phyloP scores from a whole-genome alignment of 306 rosid genomes.

The Datisca glomerata region DNA sequence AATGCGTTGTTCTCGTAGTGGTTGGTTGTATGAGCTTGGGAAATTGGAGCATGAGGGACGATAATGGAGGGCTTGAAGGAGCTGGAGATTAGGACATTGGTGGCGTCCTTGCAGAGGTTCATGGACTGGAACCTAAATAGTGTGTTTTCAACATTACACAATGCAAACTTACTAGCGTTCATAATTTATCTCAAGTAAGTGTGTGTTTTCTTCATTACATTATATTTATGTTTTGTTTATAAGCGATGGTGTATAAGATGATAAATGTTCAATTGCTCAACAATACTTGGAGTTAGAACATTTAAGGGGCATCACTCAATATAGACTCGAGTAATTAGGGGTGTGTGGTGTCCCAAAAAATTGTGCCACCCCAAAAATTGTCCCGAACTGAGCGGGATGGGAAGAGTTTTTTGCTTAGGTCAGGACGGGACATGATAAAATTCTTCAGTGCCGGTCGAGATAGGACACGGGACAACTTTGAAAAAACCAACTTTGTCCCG shows the following conservation, averaged over 20 bases:
- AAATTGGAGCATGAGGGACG: slow-evolving; percentile 27
- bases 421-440: no score
- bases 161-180: slow-evolving; percentile 93
- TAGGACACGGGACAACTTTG: no score
- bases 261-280: no score
- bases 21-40: slow-evolving; percentile 23
- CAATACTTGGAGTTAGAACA: no score
- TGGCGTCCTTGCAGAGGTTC: slow-evolving; percentile 53
- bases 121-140: slow-evolving; percentile 50
- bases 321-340: no score
- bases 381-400: no score
- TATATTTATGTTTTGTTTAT: neutral
- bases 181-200: slow-evolving; percentile 97
- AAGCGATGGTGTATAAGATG: neutral
- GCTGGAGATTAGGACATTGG: slow-evolving; percentile 54
- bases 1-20: slow-evolving; percentile 22
- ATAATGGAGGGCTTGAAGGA: slow-evolving; percentile 54
- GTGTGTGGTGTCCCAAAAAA: no score
- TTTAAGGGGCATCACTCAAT: no score
- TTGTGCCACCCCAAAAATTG: no score
- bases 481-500: no score
- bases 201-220: slow-evolving; percentile 23
- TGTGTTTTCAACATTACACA: slow-evolving; percentile 73
- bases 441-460: no score
- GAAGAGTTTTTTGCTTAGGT: no score